Percentiles rank a stretch among this genome's conserved stretches.
Conservation (phyloP, 768 basidiomycete genomes). For the Suillus variegatus region DNA sequence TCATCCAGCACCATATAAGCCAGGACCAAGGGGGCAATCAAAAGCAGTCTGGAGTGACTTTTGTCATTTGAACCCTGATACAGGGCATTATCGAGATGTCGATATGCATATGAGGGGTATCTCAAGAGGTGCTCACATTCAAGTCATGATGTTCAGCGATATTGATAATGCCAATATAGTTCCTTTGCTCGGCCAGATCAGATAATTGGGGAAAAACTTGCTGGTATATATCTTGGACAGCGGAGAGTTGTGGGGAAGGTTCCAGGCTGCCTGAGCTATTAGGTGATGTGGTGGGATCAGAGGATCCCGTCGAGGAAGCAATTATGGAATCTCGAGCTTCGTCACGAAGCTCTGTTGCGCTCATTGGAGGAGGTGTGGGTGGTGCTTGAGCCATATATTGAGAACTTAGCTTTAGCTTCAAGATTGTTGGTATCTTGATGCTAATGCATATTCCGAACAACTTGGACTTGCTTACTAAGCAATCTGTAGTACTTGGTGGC, state of each 20-base stretch:
- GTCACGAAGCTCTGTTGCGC: constrained; percentile 56
- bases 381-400: constrained; percentile 54
- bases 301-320: background rate
- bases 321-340: constrained; percentile 38
- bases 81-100: constrained; percentile 7
- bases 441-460: too few species aligned
- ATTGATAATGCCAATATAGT: constrained; percentile 44
- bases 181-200: constrained; percentile 44
- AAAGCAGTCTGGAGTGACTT: constrained; percentile 47
- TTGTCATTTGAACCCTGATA: constrained; percentile 40
- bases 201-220: constrained; percentile 44
- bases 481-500: background rate
- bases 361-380: constrained; percentile 64
- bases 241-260: constrained; percentile 17
- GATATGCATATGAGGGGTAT: constrained; percentile 2
- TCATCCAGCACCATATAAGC: constrained; percentile 66
- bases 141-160: constrained; percentile 55
- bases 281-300: background rate
- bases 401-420: constrained; percentile 13
- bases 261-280: constrained; percentile 12
- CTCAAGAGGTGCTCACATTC: constrained; percentile 40
- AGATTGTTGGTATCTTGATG: background rate
- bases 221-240: constrained; percentile 41
- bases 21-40: constrained; percentile 62
- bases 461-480: constrained; percentile 24